These are phyloP conservation scores for Entomortierella lignicola DNA, from an alignment of 192 early-diverging fungal genomes.

Conservation along the genomic window DNA sequence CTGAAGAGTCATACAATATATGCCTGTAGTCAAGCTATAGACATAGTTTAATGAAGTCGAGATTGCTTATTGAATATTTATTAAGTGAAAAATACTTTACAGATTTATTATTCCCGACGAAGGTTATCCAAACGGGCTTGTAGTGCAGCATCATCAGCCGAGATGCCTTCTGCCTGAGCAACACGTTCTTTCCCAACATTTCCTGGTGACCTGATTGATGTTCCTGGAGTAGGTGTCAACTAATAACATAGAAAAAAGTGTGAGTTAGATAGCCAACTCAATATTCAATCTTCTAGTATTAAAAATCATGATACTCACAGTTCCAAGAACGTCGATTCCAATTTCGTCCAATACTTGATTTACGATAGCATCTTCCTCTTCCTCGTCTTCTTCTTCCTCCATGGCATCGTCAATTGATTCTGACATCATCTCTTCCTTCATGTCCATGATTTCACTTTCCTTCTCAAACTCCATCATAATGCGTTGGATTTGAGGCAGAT, in stretches of 20 bases:
- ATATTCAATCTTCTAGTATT: not conserved
- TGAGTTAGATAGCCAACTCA: not conserved
- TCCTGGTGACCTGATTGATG: slow-evolving; percentile 53
- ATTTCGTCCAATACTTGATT: slow-evolving; percentile 97
- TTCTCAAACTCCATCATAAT: slow-evolving; percentile 99
- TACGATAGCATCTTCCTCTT: slow-evolving; percentile 90
- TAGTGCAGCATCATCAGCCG: slow-evolving; percentile 81
- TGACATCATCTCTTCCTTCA: slow-evolving; percentile 99
- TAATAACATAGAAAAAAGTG: slow-evolving; percentile 7
- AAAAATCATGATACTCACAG: slow-evolving; percentile 61
- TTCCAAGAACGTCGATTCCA: slow-evolving; percentile 81
- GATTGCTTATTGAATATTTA: not conserved
- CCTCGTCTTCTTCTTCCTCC: slow-evolving; percentile 95
- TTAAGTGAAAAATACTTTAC: slow-evolving; percentile 2
- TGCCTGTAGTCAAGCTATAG: not conserved
- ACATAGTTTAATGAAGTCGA: not conserved
- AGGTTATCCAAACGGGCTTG: slow-evolving; percentile 92
- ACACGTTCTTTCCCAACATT: slow-evolving; percentile 54
- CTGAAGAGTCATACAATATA: not conserved
- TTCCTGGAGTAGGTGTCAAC: slow-evolving; percentile 62
- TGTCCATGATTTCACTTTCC: slow-evolving; percentile 96
- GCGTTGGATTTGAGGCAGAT: slow-evolving; percentile 91
- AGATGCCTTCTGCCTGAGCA: slow-evolving; percentile 67
- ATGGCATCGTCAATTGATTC: slow-evolving; percentile 97
- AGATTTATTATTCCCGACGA: slow-evolving; percentile 75